Evolutionary conservation across 225 moss, liverwort and hornwort species (phyloP).

Genomic region (Physcomitrellopsis africana): DNA sequence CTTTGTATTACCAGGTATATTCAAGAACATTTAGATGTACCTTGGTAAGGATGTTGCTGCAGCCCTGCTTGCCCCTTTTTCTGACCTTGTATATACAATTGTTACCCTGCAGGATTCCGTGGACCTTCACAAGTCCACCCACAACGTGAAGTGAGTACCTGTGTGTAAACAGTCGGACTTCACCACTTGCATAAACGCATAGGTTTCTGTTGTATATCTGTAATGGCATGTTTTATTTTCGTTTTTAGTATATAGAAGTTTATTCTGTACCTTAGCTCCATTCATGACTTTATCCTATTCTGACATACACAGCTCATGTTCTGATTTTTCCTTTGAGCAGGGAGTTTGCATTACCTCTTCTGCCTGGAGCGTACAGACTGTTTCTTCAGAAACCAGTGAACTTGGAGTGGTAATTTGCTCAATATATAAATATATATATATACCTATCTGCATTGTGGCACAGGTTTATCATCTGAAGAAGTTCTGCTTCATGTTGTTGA

Average conservation of each 20-base stretch:
- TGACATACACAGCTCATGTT: background rate
- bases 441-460: conserved; percentile 10
- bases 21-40: conserved; percentile 1
- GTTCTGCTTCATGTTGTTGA: background rate
- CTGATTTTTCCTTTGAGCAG: conserved; percentile 48
- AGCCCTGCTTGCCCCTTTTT: conserved; percentile 23
- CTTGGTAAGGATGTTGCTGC: background rate
- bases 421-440: background rate
- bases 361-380: conserved; percentile 90
- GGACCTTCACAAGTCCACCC: conserved; percentile 64
- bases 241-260: background rate
- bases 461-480: conserved; percentile 3
- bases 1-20: conserved; percentile 2
- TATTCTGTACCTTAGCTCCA: background rate
- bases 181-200: conserved; percentile 17
- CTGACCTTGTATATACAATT: conserved; percentile 24
- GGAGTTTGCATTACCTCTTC: conserved; percentile 76
- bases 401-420: conserved; percentile 74
- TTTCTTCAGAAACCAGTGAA: conserved; percentile 79
- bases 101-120: conserved; percentile 73
- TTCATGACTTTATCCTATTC: background rate
- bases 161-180: background rate
- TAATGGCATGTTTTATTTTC: background rate
- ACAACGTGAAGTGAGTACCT: conserved; percentile 84
- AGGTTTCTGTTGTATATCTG: background rate